phyloP scores from a whole-genome alignment of 371 early-diverging fungal genomes.

The Hamiltosporidium magnivora region DNA sequence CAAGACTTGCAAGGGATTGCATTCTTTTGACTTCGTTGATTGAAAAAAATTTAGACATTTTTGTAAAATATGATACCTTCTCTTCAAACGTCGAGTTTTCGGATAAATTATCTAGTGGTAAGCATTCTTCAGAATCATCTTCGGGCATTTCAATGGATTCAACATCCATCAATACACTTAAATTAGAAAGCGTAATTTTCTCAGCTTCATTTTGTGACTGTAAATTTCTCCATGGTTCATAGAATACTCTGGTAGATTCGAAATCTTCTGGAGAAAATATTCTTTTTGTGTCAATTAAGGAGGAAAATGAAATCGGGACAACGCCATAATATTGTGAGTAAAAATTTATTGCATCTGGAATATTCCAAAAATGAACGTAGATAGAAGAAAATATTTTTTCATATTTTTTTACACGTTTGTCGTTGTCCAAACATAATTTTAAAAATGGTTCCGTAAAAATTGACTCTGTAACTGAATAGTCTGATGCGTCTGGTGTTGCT shows the following conservation, averaged over 20 bases:
- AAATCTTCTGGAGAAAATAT: not conserved
- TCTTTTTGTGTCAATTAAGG: not conserved
- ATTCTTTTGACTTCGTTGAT: conserved; percentile 28
- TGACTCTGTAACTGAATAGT: too few relatives aligned
- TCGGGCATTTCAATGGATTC: not conserved
- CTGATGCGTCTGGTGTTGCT: too few relatives aligned
- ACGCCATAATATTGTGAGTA: not conserved
- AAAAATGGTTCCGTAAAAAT: too few relatives aligned
- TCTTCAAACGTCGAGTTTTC: conserved; percentile 4
- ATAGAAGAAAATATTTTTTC: too few relatives aligned
- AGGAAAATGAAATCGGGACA: not conserved
- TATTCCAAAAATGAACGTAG: not conserved
- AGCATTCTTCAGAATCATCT: not conserved
- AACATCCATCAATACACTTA: not conserved
- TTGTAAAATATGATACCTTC: conserved; percentile 29
- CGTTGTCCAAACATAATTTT: too few relatives aligned
- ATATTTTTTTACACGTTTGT: too few relatives aligned
- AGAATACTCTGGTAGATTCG: not conserved
- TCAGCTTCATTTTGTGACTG: too few relatives aligned
- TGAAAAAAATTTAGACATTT: conserved; percentile 22
- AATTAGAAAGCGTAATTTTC: not conserved
- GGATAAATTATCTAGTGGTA: not conserved
- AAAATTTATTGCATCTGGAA: not conserved
- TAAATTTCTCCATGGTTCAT: not conserved
- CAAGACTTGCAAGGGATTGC: conserved; percentile 2